These are phyloP conservation scores for Suhomyces maxii DNA, from an alignment of 1,139 yeast genomes.

Conservation along the genomic window DNA sequence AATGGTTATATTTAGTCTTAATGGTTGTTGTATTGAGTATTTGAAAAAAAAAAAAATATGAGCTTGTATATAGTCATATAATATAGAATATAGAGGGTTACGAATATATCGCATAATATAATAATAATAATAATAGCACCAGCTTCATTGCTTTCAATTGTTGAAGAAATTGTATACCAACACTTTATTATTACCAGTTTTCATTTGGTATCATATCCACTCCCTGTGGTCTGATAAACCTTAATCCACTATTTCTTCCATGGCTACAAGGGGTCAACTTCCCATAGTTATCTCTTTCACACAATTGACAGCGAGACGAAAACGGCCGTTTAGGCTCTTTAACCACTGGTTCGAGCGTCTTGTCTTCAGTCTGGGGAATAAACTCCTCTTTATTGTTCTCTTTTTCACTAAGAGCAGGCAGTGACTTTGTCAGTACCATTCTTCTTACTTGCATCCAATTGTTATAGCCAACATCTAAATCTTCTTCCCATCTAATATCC, in stretches of 20 bases:
- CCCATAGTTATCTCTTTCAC: not conserved
- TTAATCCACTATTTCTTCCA: not conserved
- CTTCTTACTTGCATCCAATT: conserved; percentile 6
- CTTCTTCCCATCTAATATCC: conserved; percentile 12
- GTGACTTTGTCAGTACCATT: not conserved
- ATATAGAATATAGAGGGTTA: not conserved
- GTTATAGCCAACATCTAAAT: not conserved
- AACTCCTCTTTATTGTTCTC: not conserved
- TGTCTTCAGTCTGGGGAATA: too few relatives aligned
- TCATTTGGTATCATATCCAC: not conserved
- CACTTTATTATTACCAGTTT: not conserved
- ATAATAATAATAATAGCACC: too few relatives aligned
- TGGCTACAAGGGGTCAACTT: not conserved
- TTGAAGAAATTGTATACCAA: not conserved
- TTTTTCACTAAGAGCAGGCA: not conserved
- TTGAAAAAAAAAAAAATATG: not conserved
- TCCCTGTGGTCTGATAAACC: not conserved
- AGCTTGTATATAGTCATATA: not conserved
- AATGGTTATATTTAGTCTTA: too few relatives aligned
- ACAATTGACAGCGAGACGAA: not conserved
- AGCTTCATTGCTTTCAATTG: too few relatives aligned
- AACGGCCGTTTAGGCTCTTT: not conserved
- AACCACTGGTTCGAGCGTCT: too few relatives aligned
- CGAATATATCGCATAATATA: not conserved
- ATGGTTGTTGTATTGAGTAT: not conserved